Conservation (phyloP, 78 protist genomes). For the Dictyostelium firmibasis region DNA sequence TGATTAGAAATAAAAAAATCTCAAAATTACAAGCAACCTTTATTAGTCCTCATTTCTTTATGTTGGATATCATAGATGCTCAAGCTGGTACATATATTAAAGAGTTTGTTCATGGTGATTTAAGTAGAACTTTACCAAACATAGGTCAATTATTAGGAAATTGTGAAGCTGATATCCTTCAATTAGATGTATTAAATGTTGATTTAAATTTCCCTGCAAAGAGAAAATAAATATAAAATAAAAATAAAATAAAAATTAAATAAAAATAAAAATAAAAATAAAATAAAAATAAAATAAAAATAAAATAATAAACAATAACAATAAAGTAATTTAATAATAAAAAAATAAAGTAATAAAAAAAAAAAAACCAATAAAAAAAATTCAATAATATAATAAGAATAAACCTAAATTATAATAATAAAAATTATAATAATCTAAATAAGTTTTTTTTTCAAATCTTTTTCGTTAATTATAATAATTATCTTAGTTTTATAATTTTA, state of each 20-base stretch:
- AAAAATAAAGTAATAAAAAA: neutral
- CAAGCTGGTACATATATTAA: constrained; percentile 89
- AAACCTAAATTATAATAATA: neutral
- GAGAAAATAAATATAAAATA: neutral
- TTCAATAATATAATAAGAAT: neutral
- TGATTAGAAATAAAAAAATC: constrained; percentile 51
- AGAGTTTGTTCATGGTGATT: constrained; percentile 95
- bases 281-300: neutral
- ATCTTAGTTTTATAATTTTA: neutral
- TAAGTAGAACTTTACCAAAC: constrained; percentile 92
- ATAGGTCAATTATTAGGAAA: constrained; percentile 71
- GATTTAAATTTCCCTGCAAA: constrained; percentile 70
- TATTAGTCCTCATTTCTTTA: constrained; percentile 82
- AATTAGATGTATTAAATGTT: constrained; percentile 78
- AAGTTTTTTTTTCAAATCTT: neutral
- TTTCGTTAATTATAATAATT: neutral
- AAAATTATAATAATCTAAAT: neutral
- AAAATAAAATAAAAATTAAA: neutral
- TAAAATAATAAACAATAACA: neutral
- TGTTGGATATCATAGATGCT: constrained; percentile 81
- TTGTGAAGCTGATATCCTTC: constrained; percentile 79
- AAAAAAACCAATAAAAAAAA: neutral
- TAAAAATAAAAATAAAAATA: neutral
- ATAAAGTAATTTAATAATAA: neutral
- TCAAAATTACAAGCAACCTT: neutral